Percentiles rank a stretch among this genome's conserved stretches.
Conservation (phyloP, 1,284 basidiomycete genomes). For the Uromyces viciae-fabae region DNA sequence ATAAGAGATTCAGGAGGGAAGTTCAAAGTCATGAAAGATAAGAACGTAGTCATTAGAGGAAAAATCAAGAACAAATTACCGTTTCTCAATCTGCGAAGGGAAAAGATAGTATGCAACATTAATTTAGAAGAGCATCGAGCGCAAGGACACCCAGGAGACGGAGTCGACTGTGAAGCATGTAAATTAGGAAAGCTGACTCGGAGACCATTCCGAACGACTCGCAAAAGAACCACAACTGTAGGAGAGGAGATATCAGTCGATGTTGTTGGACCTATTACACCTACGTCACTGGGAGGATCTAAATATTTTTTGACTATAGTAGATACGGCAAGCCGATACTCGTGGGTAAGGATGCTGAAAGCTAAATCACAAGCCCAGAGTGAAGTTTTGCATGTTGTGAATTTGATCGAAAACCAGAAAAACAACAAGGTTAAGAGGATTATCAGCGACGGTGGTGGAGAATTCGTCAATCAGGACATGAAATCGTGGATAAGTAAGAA, state of each 20-base stretch:
- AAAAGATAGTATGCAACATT: not conserved
- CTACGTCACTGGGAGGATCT: conserved; percentile 15
- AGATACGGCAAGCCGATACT: conserved; percentile 3
- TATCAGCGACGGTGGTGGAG: conserved; percentile 9
- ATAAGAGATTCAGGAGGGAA: not conserved
- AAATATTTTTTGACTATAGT: conserved; percentile 4
- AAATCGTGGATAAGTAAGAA: not conserved
- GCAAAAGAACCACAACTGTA: not conserved
- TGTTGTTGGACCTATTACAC: conserved; percentile 13
- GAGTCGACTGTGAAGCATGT: not conserved
- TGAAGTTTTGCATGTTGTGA: not conserved
- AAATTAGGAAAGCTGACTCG: conserved; percentile 6
- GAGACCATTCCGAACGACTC: not conserved
- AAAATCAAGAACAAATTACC: not conserved
- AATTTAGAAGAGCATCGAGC: not conserved
- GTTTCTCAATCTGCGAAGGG: not conserved
- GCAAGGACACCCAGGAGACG: not conserved
- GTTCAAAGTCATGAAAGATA: not conserved
- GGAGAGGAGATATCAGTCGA: conserved; percentile 10
- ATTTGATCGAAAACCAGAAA: not conserved
- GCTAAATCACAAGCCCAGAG: not conserved
- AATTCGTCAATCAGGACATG: conserved; percentile 3
- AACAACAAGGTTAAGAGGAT: not conserved
- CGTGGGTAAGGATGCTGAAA: not conserved
- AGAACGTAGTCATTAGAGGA: not conserved